phyloP scores from a whole-genome alignment of 352 stramenopile genomes.

The Phytophthora pini region DNA sequence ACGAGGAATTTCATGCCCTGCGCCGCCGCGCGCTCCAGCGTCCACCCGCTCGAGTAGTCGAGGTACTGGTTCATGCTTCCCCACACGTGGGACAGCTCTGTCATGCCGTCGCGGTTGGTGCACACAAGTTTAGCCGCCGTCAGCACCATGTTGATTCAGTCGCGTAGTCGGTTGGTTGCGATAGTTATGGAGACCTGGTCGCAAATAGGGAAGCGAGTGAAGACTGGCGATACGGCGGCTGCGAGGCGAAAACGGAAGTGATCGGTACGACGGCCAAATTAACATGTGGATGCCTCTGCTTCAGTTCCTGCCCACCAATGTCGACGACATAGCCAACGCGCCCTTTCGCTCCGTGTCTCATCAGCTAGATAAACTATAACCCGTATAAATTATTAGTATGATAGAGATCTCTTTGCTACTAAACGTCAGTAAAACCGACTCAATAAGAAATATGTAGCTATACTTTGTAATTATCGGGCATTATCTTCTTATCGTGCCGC shows the following conservation, averaged over 20 bases:
- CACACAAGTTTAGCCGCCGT: constrained; percentile 62
- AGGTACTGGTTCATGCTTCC: constrained; percentile 50
- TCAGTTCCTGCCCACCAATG: constrained; percentile 4
- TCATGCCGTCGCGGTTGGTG: constrained; percentile 43
- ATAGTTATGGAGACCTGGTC: constrained; percentile 4
- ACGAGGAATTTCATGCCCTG: constrained; percentile 71
- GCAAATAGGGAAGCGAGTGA: constrained; percentile 10
- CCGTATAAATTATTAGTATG: too few relatives aligned
- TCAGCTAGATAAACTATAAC: too few relatives aligned
- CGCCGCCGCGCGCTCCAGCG: constrained; percentile 65
- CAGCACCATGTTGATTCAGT: constrained; percentile 51
- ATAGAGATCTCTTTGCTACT: too few relatives aligned
- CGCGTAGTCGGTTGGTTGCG: constrained; percentile 7
- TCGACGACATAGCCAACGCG: constrained; percentile 6
- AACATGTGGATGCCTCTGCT: not conserved
- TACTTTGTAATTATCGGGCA: too few relatives aligned
- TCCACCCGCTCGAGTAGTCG: constrained; percentile 67
- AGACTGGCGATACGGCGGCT: constrained; percentile 18
- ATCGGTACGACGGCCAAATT: not conserved
- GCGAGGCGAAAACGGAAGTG: constrained; percentile 34
- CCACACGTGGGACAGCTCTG: constrained; percentile 70
- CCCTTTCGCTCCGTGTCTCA: constrained; percentile 6
- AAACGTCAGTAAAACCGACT: too few relatives aligned
- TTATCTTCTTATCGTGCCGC: too few relatives aligned
- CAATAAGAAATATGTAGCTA: too few relatives aligned